These are phyloP conservation scores for Hypoxylon sp. DNA, from an alignment of 2,329 filamentous ascomycete genomes.

Conservation along the genomic window DNA sequence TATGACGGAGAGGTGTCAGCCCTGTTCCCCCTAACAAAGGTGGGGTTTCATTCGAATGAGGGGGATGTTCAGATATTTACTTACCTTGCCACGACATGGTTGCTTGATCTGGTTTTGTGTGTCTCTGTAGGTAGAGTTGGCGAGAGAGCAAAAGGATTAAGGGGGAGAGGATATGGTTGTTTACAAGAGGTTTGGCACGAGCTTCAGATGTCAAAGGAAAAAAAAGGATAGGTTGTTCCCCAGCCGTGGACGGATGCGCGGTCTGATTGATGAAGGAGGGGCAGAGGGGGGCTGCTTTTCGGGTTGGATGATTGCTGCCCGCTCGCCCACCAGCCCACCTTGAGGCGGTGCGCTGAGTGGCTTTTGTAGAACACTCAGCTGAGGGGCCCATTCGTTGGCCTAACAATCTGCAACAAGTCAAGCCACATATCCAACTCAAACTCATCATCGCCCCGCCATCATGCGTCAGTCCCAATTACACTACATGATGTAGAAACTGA, in stretches of 20 bases:
- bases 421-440: constrained; percentile 32
- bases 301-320: constrained; percentile 42
- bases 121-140: constrained; percentile 25
- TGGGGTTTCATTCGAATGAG: constrained; percentile 41
- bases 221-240: constrained; percentile 29
- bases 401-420: constrained; percentile 23
- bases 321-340: constrained; percentile 24
- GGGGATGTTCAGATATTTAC: constrained; percentile 36
- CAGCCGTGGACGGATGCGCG: constrained; percentile 32
- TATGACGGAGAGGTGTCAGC: constrained; percentile 49
- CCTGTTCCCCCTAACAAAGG: constrained; percentile 46
- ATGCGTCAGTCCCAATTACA: constrained; percentile 24
- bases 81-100: constrained; percentile 83
- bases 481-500: constrained; percentile 3
- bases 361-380: constrained; percentile 1
- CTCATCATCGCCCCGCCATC: constrained; percentile 34
- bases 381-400: background rate
- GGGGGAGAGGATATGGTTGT: constrained; percentile 22
- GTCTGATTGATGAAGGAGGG: constrained; percentile 47
- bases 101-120: constrained; percentile 42
- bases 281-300: constrained; percentile 51
- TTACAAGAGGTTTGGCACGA: constrained; percentile 35
- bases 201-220: constrained; percentile 40
- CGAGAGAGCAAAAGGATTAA: constrained; percentile 18
- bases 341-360: constrained; percentile 32